Percentiles rank a stretch among this genome's conserved stretches.
Conservation (phyloP, 805 yeast genomes). For the Yamadazyma insecticola region DNA sequence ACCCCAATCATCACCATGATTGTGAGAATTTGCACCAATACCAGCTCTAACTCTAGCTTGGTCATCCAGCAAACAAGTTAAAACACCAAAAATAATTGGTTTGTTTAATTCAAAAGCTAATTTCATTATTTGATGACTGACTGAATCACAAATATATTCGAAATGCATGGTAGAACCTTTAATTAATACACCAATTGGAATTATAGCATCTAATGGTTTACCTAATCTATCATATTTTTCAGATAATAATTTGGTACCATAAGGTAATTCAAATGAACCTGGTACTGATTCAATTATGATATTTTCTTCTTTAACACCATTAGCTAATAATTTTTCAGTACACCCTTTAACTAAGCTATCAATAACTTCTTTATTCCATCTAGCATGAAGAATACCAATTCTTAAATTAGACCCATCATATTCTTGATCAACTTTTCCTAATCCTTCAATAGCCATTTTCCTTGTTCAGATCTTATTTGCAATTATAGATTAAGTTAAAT, state of each 20-base stretch:
- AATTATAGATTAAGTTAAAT: no score
- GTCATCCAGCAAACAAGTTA: conserved; percentile 89
- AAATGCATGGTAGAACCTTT: conserved; percentile 98
- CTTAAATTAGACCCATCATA: conserved; percentile 66
- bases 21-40: conserved; percentile 79
- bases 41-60: conserved; percentile 96
- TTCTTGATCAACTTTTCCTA: conserved; percentile 65
- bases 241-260: conserved; percentile 56
- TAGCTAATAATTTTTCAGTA: conserved; percentile 46
- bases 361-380: conserved; percentile 85
- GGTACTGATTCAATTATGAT: conserved; percentile 85
- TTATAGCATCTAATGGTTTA: conserved; percentile 70
- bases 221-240: conserved; percentile 40
- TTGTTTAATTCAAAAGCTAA: conserved; percentile 62
- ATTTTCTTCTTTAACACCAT: conserved; percentile 74
- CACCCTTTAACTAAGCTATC: conserved; percentile 80
- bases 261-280: conserved; percentile 92
- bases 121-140: conserved; percentile 78
- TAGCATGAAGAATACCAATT: conserved; percentile 88
- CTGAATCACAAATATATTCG: conserved; percentile 92
- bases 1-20: conserved; percentile 99
- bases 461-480: no score
- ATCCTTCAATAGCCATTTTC: conserved; percentile 75
- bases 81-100: conserved; percentile 90
- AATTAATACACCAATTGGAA: conserved; percentile 91